Percentiles rank a stretch among this genome's conserved stretches.
Conservation (phyloP, 257 asterid genomes). For the Plantago ovata region DNA sequence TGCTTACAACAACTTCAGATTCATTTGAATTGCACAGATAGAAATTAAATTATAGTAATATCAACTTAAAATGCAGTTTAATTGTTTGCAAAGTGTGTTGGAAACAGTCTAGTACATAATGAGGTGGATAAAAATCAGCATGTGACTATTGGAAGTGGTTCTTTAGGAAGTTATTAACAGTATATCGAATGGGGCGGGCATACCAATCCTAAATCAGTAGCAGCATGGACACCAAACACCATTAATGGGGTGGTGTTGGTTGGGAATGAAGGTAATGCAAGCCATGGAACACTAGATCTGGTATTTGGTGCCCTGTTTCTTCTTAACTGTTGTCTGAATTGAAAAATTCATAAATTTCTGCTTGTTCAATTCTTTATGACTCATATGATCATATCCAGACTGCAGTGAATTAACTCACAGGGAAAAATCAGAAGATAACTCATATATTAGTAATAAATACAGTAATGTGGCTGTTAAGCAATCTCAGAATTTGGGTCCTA, state of each 20-base stretch:
- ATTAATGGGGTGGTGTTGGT: background rate
- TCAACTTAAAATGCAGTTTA: too few species aligned
- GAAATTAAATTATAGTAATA: too few species aligned
- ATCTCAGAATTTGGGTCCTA: slow-evolving; percentile 9
- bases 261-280: background rate
- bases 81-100: too few species aligned
- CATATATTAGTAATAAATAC: background rate
- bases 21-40: too few species aligned
- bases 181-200: too few species aligned
- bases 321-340: background rate
- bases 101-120: too few species aligned
- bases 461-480: slow-evolving; percentile 12
- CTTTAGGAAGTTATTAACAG: too few species aligned
- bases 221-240: too few species aligned
- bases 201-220: too few species aligned
- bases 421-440: background rate
- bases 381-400: background rate
- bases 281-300: background rate
- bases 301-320: background rate
- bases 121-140: too few species aligned
- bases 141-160: too few species aligned
- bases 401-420: background rate
- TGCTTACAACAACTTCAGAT: too few species aligned
- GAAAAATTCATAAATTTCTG: background rate
- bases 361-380: background rate